Evolutionary conservation across 495 filamentous ascomycete genomes (phyloP), one percentile per base, ranked within the genome.

Genomic region (Filosporella fistucella): DNA sequence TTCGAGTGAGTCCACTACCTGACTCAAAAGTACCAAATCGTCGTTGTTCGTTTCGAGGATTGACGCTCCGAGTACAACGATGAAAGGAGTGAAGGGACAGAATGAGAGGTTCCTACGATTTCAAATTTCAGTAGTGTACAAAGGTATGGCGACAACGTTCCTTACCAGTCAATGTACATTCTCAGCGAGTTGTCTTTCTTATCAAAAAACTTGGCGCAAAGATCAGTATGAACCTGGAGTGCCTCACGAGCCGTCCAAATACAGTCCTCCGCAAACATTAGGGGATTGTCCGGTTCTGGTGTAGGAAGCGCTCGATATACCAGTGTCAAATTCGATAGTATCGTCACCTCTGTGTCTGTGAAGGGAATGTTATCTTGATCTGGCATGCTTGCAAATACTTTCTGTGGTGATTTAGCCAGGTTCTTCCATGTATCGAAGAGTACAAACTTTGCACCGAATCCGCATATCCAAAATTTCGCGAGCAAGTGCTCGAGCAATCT

Each of bases 1-100:
- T 1, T 65, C 65, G 32, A 66, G 66, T 10, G 66, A 66, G 3
- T 66, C 58, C 12, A 67, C 61, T 18, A 67, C 38, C 12, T 7
- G 14, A 38, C 14, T 29, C 46, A 40, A 56, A 30, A 58, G 64
- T 56, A 26, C 52, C 51, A 45, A 18, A 16, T 50, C 47, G 3
- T 43, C 26, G 13, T 44, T 12, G 21, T 43, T 25, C 1, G 37
- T 26, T n/a, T 50, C 33, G 13, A 43, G 20, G 12, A 50, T 43
- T 34, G 47, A 26, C 5, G 37, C 34, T 4, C 47, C 47, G 3
- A 50, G 21, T 6, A 50, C 22, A 14, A 44, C 47, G 22, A 50
- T 42, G 21, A 50, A 50, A 26, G 47, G 47, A 5, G 38, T 43
- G 39, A 50, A 50, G 4, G 47, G 47, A 24, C 47, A 50, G 23